phyloP scores from a whole-genome alignment of 2,329 filamentous ascomycete species.

The Talaromyces sp. region DNA sequence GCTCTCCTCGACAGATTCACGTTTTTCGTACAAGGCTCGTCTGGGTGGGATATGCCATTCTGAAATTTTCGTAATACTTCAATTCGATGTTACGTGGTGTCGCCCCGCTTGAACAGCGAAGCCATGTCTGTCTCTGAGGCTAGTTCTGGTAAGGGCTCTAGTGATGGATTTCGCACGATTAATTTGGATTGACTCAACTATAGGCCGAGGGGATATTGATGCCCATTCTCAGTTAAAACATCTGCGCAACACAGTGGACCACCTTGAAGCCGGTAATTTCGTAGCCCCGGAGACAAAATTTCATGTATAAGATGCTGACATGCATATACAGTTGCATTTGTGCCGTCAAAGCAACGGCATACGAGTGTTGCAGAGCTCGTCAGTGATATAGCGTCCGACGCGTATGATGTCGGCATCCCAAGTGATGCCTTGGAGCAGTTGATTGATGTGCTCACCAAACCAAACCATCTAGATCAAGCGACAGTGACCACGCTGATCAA shows the following conservation, averaged over 20 bases:
- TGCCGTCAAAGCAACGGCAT: constrained; percentile 62
- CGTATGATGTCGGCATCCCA: constrained; percentile 65
- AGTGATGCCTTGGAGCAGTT: constrained; percentile 58
- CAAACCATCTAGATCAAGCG: constrained; percentile 70
- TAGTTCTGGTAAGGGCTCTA: constrained; percentile 7
- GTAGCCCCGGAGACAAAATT: background rate
- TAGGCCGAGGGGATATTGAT: constrained; percentile 4
- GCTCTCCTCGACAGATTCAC: background rate
- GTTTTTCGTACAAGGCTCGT: background rate
- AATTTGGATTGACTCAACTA: background rate
- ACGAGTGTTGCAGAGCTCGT: constrained; percentile 60
- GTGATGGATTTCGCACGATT: background rate
- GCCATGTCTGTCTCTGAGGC: background rate
- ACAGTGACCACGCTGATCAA: constrained; percentile 65
- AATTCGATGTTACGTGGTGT: background rate
- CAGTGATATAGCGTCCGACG: constrained; percentile 58
- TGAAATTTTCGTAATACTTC: background rate
- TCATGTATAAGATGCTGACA: constrained; percentile 3
- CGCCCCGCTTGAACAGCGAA: background rate
- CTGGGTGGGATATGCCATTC: background rate
- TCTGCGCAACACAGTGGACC: constrained; percentile 31
- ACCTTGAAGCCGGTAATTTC: constrained; percentile 32
- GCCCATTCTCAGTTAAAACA: constrained; percentile 15
- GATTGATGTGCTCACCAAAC: constrained; percentile 62
- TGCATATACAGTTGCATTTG: constrained; percentile 26